A percentile compares a stretch with the other conserved stretches of the same genome.
These are phyloP conservation scores for Stevia rebaudiana DNA, from an alignment of 140 eudicot species.

Conservation along the genomic window DNA sequence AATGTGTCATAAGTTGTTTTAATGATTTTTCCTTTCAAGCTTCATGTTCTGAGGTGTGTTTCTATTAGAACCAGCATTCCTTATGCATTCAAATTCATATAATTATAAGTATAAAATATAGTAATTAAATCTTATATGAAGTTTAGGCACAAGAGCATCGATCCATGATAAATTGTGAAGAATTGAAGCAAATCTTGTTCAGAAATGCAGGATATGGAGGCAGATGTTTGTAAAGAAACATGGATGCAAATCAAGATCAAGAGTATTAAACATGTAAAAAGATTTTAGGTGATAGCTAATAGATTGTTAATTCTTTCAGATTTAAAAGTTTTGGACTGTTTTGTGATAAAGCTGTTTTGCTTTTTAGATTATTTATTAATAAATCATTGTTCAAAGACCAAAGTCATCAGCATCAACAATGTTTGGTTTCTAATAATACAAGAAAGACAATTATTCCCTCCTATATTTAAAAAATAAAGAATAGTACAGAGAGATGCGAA, in stretches of 20 bases:
- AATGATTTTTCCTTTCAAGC: conserved; percentile 73
- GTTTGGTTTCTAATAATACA: conserved; percentile 15
- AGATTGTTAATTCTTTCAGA: conserved; percentile 20
- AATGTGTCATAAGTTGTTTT: conserved; percentile 79
- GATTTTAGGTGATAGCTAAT: conserved; percentile 21
- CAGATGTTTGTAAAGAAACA: conserved; percentile 46
- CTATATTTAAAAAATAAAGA: background rate
- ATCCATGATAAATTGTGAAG: conserved; percentile 48
- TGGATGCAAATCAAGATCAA: conserved; percentile 10
- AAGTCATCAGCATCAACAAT: conserved; percentile 1
- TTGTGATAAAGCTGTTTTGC: conserved; percentile 33
- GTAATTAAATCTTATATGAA: background rate
- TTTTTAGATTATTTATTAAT: conserved; percentile 19
- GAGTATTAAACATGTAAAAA: conserved; percentile 1
- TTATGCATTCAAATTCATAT: background rate
- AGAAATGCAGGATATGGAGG: conserved; percentile 82
- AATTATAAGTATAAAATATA: background rate
- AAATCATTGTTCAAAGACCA: conserved; percentile 16
- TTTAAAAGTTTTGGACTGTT: conserved; percentile 22
- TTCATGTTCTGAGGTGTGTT: conserved; percentile 74
- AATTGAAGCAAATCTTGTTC: conserved; percentile 61
- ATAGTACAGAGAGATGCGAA: conserved; percentile 32
- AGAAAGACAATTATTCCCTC: conserved; percentile 34
- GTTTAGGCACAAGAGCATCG: conserved; percentile 51
- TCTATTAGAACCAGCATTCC: background rate